These are phyloP conservation scores for Xylaria sp. DNA, from an alignment of 2,329 filamentous ascomycete species.

Conservation along the genomic window DNA sequence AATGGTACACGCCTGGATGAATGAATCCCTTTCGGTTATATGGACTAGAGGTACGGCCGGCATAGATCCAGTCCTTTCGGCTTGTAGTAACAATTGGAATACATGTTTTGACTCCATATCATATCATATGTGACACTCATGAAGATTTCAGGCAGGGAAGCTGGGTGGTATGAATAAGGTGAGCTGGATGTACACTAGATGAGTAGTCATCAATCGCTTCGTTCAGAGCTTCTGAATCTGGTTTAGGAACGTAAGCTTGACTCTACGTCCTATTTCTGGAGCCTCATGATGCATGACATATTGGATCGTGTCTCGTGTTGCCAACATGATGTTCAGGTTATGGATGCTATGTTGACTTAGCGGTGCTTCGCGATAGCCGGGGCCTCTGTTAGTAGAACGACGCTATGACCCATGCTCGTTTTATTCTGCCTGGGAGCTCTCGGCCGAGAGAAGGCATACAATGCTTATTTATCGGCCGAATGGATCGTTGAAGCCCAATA, in stretches of 20 bases:
- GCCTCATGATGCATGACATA: no score
- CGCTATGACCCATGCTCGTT: neutral
- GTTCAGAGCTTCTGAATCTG: no score
- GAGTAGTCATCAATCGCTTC: neutral
- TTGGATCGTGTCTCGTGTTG: no score
- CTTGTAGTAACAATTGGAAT: neutral
- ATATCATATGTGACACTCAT: neutral
- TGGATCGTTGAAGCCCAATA: neutral
- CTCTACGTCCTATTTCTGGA: no score
- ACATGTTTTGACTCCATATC: neutral
- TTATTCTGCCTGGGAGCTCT: neutral
- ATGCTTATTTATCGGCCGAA: neutral
- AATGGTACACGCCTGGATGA: neutral
- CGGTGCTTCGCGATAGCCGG: no score
- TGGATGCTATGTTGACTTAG: no score
- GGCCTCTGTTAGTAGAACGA: no score
- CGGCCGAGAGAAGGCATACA: neutral
- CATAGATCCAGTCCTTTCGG: neutral
- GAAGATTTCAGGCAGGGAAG: neutral
- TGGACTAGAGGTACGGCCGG: neutral
- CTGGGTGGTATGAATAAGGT: neutral
- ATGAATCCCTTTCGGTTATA: neutral
- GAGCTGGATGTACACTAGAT: neutral
- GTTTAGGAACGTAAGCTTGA: no score
- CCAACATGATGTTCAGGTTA: no score